Evolutionary conservation across 768 basidiomycete genomes (phyloP).

Genomic region (Leucocoprinus birnbaumii): DNA sequence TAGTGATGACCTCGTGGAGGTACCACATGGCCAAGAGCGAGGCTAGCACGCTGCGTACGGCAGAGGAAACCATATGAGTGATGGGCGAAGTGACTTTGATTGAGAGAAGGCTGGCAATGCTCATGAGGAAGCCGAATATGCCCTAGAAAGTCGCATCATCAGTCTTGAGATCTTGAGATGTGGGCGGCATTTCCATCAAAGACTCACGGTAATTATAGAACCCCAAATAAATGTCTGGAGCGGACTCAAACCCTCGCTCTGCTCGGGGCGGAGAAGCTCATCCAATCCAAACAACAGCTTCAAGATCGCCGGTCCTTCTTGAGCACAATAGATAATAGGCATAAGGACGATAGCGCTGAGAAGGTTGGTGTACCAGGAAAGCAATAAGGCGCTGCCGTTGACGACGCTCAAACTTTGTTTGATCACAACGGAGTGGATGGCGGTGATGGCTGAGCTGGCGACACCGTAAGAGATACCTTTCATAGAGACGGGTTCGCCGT

Average conservation of each 20-base stretch:
- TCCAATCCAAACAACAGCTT: constrained; percentile 54
- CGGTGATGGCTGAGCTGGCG: constrained; percentile 81
- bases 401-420: constrained; percentile 82
- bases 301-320: constrained; percentile 66
- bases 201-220: constrained; percentile 70
- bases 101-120: constrained; percentile 86
- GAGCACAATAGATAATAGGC: constrained; percentile 72
- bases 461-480: constrained; percentile 82
- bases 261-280: constrained; percentile 30
- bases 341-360: constrained; percentile 69
- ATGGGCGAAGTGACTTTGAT: constrained; percentile 98
- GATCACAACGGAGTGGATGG: constrained; percentile 91
- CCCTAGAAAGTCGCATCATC: no score
- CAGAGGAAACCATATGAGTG: constrained; percentile 96
- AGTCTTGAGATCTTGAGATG: constrained; percentile 26
- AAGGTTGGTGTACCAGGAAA: constrained; percentile 92
- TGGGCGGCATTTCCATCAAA: not conserved
- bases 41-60: constrained; percentile 92
- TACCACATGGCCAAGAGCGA: constrained; percentile 79
- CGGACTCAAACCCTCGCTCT: constrained; percentile 42
- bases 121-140: constrained; percentile 89
- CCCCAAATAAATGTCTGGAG: constrained; percentile 74
- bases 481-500: constrained; percentile 53
- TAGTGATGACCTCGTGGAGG: constrained; percentile 79
- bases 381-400: constrained; percentile 76